Evolutionary conservation across 2,329 filamentous ascomycete species (phyloP).

Genomic region (Cladophialophora yegresii): DNA sequence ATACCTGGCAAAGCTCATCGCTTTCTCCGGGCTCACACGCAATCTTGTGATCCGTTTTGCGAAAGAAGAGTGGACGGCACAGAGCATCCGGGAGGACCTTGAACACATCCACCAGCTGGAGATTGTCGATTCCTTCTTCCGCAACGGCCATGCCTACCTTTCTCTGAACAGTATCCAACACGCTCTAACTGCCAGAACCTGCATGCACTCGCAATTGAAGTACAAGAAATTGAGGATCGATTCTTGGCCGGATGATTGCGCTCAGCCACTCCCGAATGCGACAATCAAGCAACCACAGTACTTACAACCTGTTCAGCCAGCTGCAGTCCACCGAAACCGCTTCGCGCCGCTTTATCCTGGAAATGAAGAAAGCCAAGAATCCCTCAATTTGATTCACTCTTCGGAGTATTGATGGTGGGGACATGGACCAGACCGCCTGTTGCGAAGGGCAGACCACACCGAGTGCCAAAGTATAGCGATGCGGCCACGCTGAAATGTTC

Average conservation of each 20-base stretch:
- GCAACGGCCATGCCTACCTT: conserved; percentile 63
- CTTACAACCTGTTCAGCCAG: conserved; percentile 22
- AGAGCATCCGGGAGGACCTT: conserved; percentile 68
- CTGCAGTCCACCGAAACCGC: conserved; percentile 53
- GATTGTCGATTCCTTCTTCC: conserved; percentile 66
- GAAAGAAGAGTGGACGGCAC: conserved; percentile 61
- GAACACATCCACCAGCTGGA: conserved; percentile 80
- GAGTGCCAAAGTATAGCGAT: not conserved
- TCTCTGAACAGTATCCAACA: conserved; percentile 76
- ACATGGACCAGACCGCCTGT: not conserved
- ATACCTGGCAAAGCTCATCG: conserved; percentile 61
- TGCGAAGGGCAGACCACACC: not conserved
- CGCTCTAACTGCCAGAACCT: conserved; percentile 72
- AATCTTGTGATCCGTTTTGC: conserved; percentile 70
- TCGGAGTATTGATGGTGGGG: not conserved
- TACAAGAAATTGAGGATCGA: conserved; percentile 73
- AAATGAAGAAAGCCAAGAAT: conserved; percentile 7
- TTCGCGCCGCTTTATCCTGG: conserved; percentile 63
- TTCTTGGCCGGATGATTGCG: conserved; percentile 73
- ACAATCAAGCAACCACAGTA: conserved; percentile 40
- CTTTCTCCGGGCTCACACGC: conserved; percentile 64
- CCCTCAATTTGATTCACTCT: not conserved
- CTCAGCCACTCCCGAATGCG: conserved; percentile 54
- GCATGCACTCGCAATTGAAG: conserved; percentile 68
- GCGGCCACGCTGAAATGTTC: not conserved